Percentiles rank a stretch among this genome's conserved stretches.
Evolutionary conservation across 2,329 filamentous ascomycete species (phyloP).

Genomic region (Xylariaceae sp.): DNA sequence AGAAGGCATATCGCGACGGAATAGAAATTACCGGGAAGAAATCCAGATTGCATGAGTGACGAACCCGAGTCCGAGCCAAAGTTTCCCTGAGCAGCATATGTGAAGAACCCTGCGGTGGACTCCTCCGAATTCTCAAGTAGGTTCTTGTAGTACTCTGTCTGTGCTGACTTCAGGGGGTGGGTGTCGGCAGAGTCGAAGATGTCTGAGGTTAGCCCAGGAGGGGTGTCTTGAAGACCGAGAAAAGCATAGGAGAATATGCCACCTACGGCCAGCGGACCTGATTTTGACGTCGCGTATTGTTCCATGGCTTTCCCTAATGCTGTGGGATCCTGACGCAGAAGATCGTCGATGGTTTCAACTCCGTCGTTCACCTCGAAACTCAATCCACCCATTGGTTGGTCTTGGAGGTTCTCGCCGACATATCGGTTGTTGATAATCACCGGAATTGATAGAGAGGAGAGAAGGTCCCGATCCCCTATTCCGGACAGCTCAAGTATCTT

Average conservation of each 20-base stretch:
- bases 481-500: constrained; percentile 50
- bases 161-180: background rate
- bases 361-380: constrained; percentile 19
- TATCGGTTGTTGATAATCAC: constrained; percentile 23
- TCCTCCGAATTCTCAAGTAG: constrained; percentile 2
- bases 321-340: constrained; percentile 15
- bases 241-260: background rate
- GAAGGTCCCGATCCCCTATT: constrained; percentile 26
- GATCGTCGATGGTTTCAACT: constrained; percentile 15
- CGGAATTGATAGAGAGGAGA: constrained; percentile 12
- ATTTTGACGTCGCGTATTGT: constrained; percentile 6
- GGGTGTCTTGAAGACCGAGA: background rate
- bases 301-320: constrained; percentile 6
- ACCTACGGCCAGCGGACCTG: constrained; percentile 11
- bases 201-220: background rate
- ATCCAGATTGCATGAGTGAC: constrained; percentile 2
- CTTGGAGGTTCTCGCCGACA: constrained; percentile 35
- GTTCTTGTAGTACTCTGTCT: background rate
- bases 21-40: constrained; percentile 8
- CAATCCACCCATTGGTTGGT: constrained; percentile 14
- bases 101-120: constrained; percentile 10
- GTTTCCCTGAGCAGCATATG: constrained; percentile 11
- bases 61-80: constrained; percentile 2
- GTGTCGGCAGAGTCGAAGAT: background rate
- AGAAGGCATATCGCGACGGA: background rate